phyloP scores from a whole-genome alignment of 345 rosid species.

The Ricinus communis region DNA sequence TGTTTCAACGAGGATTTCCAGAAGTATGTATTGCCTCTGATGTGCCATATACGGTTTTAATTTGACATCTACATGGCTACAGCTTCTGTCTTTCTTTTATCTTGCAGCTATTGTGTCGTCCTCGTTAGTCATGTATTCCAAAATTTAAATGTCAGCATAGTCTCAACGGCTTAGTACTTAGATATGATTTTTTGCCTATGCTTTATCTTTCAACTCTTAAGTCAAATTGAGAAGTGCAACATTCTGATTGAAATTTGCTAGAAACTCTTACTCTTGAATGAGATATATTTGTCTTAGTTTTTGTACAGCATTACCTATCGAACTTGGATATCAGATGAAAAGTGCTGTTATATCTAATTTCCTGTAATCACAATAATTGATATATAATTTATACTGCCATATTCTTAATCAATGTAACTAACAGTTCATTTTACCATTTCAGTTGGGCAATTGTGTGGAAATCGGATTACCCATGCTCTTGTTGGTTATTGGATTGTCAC shows the following conservation, averaged over 20 bases:
- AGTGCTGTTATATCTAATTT: not conserved
- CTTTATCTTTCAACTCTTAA: too few relatives aligned
- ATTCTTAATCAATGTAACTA: not conserved
- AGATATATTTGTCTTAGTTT: too few relatives aligned
- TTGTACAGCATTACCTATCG: not conserved
- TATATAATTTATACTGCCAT: too few relatives aligned
- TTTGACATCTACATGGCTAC: not conserved
- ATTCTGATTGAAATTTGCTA: too few relatives aligned
- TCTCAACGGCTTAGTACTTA: too few relatives aligned
- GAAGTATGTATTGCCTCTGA: slow-evolving; percentile 16
- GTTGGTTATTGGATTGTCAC: slow-evolving; percentile 32
- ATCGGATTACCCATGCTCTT: slow-evolving; percentile 36
- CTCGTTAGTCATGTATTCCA: too few relatives aligned
- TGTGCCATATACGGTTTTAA: not conserved
- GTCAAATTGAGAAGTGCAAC: too few relatives aligned
- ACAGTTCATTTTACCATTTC: not conserved
- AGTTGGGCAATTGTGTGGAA: slow-evolving; percentile 37
- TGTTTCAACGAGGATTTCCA: slow-evolving; percentile 36
- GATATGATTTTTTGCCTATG: too few relatives aligned
- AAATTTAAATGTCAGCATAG: too few relatives aligned
- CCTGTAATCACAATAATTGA: not conserved
- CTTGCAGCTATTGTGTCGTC: not conserved
- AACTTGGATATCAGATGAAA: not conserved
- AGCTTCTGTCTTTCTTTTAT: not conserved
- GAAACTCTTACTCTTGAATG: too few relatives aligned